Percentiles rank a stretch among this genome's conserved stretches.
Conservation (phyloP, 2,329 filamentous ascomycete genomes). For the Aureobasidium sp. region DNA sequence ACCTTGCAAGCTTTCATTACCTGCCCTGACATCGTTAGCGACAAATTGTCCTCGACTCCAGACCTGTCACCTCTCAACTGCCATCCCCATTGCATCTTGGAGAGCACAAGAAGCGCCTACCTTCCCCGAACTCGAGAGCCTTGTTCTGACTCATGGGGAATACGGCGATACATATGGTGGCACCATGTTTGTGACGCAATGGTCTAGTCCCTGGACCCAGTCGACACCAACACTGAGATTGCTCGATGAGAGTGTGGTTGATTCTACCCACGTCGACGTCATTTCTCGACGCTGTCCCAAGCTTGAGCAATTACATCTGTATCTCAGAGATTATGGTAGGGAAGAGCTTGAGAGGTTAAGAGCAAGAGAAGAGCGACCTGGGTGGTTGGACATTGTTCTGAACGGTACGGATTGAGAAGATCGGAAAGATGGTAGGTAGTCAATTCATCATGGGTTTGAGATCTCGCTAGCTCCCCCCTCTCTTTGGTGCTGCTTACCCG, state of each 20-base stretch:
- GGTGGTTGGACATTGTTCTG: neutral
- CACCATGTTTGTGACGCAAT: too few species aligned
- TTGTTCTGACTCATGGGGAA: too few species aligned
- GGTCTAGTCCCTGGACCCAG: too few species aligned
- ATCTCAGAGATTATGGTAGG: neutral
- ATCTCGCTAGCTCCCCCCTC: too few species aligned
- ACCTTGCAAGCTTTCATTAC: neutral
- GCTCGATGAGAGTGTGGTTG: too few species aligned
- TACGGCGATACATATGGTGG: too few species aligned
- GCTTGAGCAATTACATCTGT: neutral
- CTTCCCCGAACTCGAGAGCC: too few species aligned
- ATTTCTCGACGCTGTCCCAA: neutral
- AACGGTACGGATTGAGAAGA: neutral
- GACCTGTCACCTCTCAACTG: neutral
- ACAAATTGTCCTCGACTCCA: neutral
- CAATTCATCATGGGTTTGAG: too few species aligned
- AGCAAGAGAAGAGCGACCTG: neutral
- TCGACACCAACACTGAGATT: too few species aligned
- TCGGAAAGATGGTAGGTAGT: neutral
- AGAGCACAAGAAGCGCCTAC: too few species aligned
- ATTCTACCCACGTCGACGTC: neutral
- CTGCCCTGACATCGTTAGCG: neutral
- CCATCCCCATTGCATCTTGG: too few species aligned
- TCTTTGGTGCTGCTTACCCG: too few species aligned
- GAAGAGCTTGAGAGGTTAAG: neutral